Percentiles rank a stretch among this genome's conserved stretches.
Evolutionary conservation across 768 basidiomycete species (phyloP).

Genomic region (Rhodotorula taiwanensis): DNA sequence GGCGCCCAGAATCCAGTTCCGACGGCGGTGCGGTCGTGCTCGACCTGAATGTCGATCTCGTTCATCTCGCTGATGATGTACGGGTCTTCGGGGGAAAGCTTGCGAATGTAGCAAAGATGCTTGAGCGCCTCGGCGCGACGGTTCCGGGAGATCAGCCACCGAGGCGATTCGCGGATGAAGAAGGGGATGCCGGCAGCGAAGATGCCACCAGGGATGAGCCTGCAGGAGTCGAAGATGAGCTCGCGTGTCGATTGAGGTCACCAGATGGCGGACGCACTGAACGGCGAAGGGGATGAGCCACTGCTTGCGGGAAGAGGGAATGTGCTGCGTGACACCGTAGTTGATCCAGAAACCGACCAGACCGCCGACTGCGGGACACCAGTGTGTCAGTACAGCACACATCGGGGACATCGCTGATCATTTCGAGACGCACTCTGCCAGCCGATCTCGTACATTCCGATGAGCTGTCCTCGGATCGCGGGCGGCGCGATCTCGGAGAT

Average conservation of each 20-base stretch:
- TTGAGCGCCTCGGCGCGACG: conserved; percentile 41
- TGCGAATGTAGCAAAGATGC: conserved; percentile 43
- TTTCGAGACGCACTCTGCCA: conserved; percentile 47
- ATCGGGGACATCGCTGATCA: neutral
- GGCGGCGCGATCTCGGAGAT: conserved; percentile 51
- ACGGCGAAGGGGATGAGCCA: conserved; percentile 44
- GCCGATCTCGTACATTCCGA: conserved; percentile 53
- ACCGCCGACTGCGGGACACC: conserved; percentile 25
- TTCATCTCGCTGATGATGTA: conserved; percentile 31
- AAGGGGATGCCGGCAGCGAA: conserved; percentile 43
- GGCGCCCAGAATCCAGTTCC: conserved; percentile 34
- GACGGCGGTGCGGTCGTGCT: conserved; percentile 29
- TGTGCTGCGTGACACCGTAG: conserved; percentile 32
- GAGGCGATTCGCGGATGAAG: conserved; percentile 44
- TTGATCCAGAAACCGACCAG: conserved; percentile 48
- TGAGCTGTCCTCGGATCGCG: conserved; percentile 48
- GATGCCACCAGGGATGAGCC: conserved; percentile 39
- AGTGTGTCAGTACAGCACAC: neutral
- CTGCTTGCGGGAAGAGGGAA: conserved; percentile 46
- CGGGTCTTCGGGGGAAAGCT: conserved; percentile 35
- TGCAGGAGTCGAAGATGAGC: neutral
- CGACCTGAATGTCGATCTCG: conserved; percentile 26
- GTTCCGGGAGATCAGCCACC: conserved; percentile 40
- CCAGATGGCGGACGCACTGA: neutral
- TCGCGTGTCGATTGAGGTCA: too few relatives aligned